Conservation (phyloP, 2,329 filamentous ascomycete genomes). For the Huntiella decipiens region DNA sequence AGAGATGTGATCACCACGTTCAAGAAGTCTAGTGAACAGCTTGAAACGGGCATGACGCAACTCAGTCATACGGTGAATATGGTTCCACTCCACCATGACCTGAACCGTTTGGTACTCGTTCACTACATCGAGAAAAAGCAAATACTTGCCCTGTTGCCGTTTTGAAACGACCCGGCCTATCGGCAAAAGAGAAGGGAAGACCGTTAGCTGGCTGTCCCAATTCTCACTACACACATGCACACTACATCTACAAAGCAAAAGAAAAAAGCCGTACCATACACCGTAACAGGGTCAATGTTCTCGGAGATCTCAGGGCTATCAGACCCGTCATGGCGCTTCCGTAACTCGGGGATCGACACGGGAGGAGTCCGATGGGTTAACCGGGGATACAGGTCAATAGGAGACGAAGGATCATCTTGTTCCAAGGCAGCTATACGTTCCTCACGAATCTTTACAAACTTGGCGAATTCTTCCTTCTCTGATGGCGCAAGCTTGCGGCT, state of each 20-base stretch:
- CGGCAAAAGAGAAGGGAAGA: conserved; percentile 14
- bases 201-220: conserved; percentile 12
- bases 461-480: conserved; percentile 16
- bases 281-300: conserved; percentile 12
- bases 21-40: conserved; percentile 43
- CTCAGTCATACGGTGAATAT: conserved; percentile 17
- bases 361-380: conserved; percentile 10
- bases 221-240: not conserved
- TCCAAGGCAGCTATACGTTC: conserved; percentile 18
- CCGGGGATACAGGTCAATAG: conserved; percentile 9
- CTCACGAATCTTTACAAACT: conserved; percentile 21
- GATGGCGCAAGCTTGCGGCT: conserved; percentile 1
- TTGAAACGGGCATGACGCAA: conserved; percentile 29
- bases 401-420: conserved; percentile 10
- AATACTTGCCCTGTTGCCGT: conserved; percentile 53
- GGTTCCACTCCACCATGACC: conserved; percentile 50
- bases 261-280: conserved; percentile 15
- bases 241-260: not conserved
- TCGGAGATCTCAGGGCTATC: not conserved
- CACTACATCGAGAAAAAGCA: conserved; percentile 68
- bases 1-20: conserved; percentile 68
- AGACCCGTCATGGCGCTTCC: conserved; percentile 6
- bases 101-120: conserved; percentile 58
- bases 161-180: conserved; percentile 56
- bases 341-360: conserved; percentile 13